These are phyloP conservation scores for Passalora sequoiae DNA, from an alignment of 2,329 filamentous ascomycete genomes.

Conservation along the genomic window DNA sequence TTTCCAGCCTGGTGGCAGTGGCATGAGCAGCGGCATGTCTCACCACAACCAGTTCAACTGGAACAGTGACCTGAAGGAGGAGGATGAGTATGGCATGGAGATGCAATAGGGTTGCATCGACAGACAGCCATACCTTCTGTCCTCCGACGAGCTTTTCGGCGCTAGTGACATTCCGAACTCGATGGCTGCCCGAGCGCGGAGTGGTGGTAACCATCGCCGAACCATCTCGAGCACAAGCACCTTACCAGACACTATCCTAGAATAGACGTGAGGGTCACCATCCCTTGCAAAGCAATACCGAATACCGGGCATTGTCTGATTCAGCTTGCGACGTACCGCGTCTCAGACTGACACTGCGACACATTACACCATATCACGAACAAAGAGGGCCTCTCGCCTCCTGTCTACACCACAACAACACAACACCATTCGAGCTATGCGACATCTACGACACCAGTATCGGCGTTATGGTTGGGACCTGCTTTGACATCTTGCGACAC, in stretches of 20 bases:
- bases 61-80: constrained; percentile 72
- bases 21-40: constrained; percentile 44
- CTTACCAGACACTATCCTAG: constrained; percentile 6
- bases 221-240: constrained; percentile 10
- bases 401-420: constrained; percentile 10
- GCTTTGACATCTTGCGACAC: constrained; percentile 8
- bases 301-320: constrained; percentile 14
- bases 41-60: constrained; percentile 44
- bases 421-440: constrained; percentile 12
- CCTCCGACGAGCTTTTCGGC: constrained; percentile 1
- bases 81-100: constrained; percentile 90
- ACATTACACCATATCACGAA: constrained; percentile 13
- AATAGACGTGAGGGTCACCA: constrained; percentile 7
- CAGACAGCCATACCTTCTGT: constrained; percentile 11
- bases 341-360: constrained; percentile 13
- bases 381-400: constrained; percentile 10
- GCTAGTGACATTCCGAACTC: constrained; percentile 1
- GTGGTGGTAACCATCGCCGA: constrained; percentile 5
- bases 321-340: constrained; percentile 13
- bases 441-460: constrained; percentile 13
- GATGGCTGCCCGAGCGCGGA: constrained; percentile 5
- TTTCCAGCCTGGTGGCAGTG: constrained; percentile 62
- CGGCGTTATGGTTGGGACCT: constrained; percentile 13
- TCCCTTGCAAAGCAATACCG: constrained; percentile 15
- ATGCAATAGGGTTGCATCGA: constrained; percentile 26